Percentiles rank a stretch among this genome's conserved stretches.
Conservation (phyloP, 306 rosid species). For the Castanospermum australe region DNA sequence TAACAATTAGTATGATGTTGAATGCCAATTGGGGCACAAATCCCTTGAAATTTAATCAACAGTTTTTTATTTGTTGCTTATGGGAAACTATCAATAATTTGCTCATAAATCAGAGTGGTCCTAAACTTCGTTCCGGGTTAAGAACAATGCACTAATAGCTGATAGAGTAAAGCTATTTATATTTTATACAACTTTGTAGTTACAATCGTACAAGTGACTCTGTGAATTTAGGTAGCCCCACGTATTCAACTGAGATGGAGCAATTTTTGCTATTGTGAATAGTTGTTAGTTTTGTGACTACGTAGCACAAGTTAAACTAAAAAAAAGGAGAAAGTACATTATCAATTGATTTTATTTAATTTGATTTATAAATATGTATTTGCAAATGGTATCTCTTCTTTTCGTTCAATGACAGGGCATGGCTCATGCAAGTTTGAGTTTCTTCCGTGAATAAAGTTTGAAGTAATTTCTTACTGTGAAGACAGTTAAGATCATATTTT, state of each 20-base stretch:
- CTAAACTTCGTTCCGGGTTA: too few species aligned
- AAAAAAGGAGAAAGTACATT: not conserved
- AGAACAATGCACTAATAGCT: too few species aligned
- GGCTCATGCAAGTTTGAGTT: conserved; percentile 62
- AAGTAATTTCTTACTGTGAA: not conserved
- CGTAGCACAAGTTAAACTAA: too few species aligned
- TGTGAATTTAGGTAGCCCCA: too few species aligned
- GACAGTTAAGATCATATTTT: not conserved
- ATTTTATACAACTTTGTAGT: too few species aligned
- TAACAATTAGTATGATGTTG: not conserved
- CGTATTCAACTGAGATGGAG: not conserved
- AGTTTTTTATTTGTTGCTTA: too few species aligned
- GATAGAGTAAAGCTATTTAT: too few species aligned
- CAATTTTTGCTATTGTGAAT: too few species aligned
- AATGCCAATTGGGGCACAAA: not conserved
- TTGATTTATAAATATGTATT: not conserved
- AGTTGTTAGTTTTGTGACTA: too few species aligned
- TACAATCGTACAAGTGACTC: too few species aligned
- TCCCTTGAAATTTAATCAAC: conserved; percentile 33
- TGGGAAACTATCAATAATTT: too few species aligned
- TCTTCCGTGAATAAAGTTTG: conserved; percentile 36
- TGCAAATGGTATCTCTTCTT: not conserved
- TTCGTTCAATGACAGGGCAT: conserved; percentile 50
- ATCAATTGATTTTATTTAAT: not conserved
- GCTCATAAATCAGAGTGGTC: too few species aligned